Percentiles rank a stretch among this genome's conserved stretches.
Conservation (phyloP, 805 yeast species). For the Saturnispora kantuleensis region DNA sequence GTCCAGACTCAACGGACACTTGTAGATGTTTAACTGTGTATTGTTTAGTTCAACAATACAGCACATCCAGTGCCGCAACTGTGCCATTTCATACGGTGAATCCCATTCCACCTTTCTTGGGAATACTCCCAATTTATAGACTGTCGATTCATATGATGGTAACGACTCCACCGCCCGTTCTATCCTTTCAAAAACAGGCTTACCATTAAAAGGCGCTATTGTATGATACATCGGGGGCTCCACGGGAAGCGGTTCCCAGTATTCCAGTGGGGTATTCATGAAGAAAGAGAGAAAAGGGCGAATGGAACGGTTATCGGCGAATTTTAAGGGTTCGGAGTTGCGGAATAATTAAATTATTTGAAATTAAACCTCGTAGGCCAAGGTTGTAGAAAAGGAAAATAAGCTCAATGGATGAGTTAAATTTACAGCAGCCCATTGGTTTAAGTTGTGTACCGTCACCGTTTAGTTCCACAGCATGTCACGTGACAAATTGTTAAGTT, state of each 20-base stretch:
- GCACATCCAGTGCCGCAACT: constrained; percentile 60
- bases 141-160: constrained; percentile 61
- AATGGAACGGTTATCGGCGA: not conserved
- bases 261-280: not conserved
- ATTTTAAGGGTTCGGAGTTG: constrained; percentile 1
- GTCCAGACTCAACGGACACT: constrained; percentile 13
- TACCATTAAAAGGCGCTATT: constrained; percentile 29
- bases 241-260: constrained; percentile 29
- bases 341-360: not conserved
- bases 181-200: constrained; percentile 24
- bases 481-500: too few species aligned
- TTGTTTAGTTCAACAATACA: constrained; percentile 70
- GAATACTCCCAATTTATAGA: constrained; percentile 47
- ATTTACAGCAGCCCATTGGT: too few species aligned
- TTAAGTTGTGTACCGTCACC: too few species aligned
- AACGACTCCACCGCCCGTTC: constrained; percentile 32
- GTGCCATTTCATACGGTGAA: constrained; percentile 65
- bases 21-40: constrained; percentile 71
- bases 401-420: too few species aligned
- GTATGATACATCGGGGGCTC: constrained; percentile 29
- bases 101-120: constrained; percentile 65
- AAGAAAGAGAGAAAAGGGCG: not conserved
- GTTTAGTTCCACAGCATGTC: too few species aligned
- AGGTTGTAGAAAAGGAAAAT: too few species aligned
- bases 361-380: not conserved